Evolutionary conservation across 2,329 filamentous ascomycete genomes (phyloP).

Genomic region (Pseudofabraea citricarpa): DNA sequence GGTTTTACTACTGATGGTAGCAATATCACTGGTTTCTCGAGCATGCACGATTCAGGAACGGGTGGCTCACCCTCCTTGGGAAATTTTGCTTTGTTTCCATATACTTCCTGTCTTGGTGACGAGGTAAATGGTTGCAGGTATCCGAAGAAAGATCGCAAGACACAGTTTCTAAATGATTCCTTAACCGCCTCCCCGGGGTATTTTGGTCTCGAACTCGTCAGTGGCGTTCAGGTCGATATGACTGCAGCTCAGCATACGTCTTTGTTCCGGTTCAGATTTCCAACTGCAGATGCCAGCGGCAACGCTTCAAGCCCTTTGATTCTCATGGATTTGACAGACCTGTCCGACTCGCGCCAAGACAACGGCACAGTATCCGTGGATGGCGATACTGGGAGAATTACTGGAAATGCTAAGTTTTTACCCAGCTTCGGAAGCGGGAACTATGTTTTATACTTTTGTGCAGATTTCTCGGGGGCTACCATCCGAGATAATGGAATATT

Average conservation of each 20-base stretch:
- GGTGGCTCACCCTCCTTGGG: slow-evolving; percentile 56
- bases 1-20: slow-evolving; percentile 47
- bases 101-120: slow-evolving; percentile 54
- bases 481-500: slow-evolving; percentile 60
- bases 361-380: slow-evolving; percentile 55
- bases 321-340: slow-evolving; percentile 60
- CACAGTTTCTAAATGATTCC: slow-evolving; percentile 35
- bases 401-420: slow-evolving; percentile 53
- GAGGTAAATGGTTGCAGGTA: slow-evolving; percentile 59
- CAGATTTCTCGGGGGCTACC: slow-evolving; percentile 56
- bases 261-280: slow-evolving; percentile 62
- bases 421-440: slow-evolving; percentile 61
- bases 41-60: slow-evolving; percentile 40
- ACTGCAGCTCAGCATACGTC: slow-evolving; percentile 60
- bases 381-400: slow-evolving; percentile 52
- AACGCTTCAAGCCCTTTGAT: slow-evolving; percentile 47
- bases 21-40: slow-evolving; percentile 25
- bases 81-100: slow-evolving; percentile 70
- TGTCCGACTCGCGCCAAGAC: slow-evolving; percentile 52
- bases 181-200: slow-evolving; percentile 59
- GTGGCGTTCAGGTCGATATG: slow-evolving; percentile 59
- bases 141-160: slow-evolving; percentile 41
- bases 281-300: slow-evolving; percentile 32
- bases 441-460: slow-evolving; percentile 60
- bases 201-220: slow-evolving; percentile 55